These are phyloP conservation scores for Suillus clintonianus DNA, from an alignment of 768 basidiomycete genomes.

Conservation along the genomic window DNA sequence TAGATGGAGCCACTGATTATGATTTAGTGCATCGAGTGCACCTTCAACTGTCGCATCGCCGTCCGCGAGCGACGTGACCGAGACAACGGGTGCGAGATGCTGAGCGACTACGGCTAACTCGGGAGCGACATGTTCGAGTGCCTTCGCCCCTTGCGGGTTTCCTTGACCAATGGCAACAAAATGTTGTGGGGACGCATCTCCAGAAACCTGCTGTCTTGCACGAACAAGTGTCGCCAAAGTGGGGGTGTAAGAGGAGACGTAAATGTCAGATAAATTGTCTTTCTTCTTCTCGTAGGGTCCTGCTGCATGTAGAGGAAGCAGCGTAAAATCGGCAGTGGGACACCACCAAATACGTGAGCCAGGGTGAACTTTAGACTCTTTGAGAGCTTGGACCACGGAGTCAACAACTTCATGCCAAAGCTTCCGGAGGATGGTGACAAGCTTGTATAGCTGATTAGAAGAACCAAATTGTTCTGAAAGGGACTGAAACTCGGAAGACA, in stretches of 20 bases:
- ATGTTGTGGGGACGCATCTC: too few species aligned
- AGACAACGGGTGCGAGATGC: too few species aligned
- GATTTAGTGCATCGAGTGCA: conserved; percentile 4
- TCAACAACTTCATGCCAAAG: conserved; percentile 29
- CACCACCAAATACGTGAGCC: too few species aligned
- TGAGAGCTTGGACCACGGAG: conserved; percentile 18
- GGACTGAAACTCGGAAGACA: neutral
- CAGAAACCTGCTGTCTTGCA: too few species aligned
- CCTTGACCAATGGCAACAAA: too few species aligned
- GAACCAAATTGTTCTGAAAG: neutral
- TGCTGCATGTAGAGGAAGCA: neutral
- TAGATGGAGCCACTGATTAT: conserved; percentile 16
- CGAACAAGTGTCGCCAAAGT: too few species aligned
- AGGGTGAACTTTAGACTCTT: neutral
- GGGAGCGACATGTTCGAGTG: too few species aligned
- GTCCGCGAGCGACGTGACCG: neutral
- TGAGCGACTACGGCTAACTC: too few species aligned
- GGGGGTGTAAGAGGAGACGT: too few species aligned
- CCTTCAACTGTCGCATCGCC: neutral
- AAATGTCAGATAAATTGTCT: too few species aligned
- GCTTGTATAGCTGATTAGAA: neutral
- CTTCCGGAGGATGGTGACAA: conserved; percentile 9
- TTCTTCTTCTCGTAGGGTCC: neutral
- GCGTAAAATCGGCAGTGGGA: too few species aligned
- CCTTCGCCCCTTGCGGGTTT: too few species aligned